Conservation (phyloP, 495 filamentous ascomycete genomes). For the Chaetomium tenue region DNA sequence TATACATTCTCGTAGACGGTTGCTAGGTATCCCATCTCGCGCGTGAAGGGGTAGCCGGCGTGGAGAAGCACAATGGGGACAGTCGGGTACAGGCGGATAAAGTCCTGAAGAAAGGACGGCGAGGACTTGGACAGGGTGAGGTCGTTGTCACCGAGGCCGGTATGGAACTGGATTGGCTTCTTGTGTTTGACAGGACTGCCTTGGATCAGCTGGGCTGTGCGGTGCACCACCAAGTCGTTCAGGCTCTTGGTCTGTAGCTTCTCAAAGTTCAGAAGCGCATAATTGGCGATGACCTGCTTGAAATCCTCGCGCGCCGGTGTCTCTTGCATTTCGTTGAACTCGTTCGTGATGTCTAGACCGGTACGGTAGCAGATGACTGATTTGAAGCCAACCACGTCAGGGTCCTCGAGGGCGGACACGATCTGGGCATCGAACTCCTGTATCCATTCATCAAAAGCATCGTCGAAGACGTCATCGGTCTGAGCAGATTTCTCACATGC, state of each 20-base stretch:
- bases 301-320: conserved; percentile 30
- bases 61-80: conserved; percentile 80
- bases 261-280: conserved; percentile 23
- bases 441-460: conserved; percentile 35
- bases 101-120: conserved; percentile 70
- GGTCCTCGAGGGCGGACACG: conserved; percentile 54
- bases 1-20: conserved; percentile 79
- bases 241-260: conserved; percentile 63
- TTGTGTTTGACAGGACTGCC: conserved; percentile 38
- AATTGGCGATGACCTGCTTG: conserved; percentile 32
- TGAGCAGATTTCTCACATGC: conserved; percentile 21
- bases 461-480: conserved; percentile 28
- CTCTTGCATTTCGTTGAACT: conserved; percentile 30
- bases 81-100: conserved; percentile 66
- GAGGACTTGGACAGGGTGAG: conserved; percentile 67
- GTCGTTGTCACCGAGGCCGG: conserved; percentile 82
- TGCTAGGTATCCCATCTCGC: conserved; percentile 79
- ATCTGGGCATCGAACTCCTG: conserved; percentile 47
- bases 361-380: conserved; percentile 81
- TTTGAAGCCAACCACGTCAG: conserved; percentile 79
- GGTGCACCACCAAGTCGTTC: conserved; percentile 65
- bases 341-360: conserved; percentile 58
- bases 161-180: conserved; percentile 86
- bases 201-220: conserved; percentile 50
- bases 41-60: conserved; percentile 80